phyloP scores from a whole-genome alignment of 2,329 filamentous ascomycete species.

The Sclerotinia spermophila region DNA sequence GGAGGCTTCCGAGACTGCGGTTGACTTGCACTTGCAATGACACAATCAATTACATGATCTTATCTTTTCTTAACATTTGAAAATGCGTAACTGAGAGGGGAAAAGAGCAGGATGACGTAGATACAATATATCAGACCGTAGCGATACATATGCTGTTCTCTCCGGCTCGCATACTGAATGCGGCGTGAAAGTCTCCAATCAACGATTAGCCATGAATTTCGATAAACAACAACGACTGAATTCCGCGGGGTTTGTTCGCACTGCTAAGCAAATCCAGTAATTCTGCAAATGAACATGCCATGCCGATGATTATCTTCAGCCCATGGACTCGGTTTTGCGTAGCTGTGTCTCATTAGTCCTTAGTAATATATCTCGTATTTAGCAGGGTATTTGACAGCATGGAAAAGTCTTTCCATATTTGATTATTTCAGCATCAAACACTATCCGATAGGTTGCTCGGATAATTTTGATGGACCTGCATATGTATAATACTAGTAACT shows the following conservation, averaged over 20 bases:
- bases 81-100: not conserved
- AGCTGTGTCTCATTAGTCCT: not conserved
- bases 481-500: not conserved
- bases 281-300: not conserved
- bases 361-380: conserved; percentile 7
- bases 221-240: not conserved
- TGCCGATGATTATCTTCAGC: conserved; percentile 3
- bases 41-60: not conserved
- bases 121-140: not conserved
- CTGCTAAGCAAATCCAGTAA: not conserved
- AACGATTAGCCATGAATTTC: not conserved
- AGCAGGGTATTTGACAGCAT: not conserved
- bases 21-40: conserved; percentile 1
- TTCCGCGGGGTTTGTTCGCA: not conserved
- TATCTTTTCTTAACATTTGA: not conserved
- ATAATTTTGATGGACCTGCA: conserved; percentile 10
- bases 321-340: conserved; percentile 12
- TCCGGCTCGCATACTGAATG: not conserved
- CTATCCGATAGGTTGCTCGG: conserved; percentile 4
- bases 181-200: not conserved
- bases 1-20: not conserved
- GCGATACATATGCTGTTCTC: not conserved
- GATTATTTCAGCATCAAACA: not conserved
- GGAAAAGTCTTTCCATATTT: not conserved
- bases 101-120: not conserved